Base-by-base conservation (phyloP, 1,284 basidiomycete species). In the Microbotryomycetes sp. region DNA sequence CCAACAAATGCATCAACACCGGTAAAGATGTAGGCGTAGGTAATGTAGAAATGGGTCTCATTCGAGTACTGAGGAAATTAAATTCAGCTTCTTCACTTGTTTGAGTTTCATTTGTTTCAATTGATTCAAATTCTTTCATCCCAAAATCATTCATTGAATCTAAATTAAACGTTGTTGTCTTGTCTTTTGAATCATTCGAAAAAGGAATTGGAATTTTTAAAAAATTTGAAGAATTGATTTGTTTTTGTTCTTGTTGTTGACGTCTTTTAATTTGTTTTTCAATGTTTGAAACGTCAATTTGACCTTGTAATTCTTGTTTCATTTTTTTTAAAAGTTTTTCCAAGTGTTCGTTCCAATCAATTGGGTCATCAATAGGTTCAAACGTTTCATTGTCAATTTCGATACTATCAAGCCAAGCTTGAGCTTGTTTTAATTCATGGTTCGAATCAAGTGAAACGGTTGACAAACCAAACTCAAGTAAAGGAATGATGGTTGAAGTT, bases 271-370 rank as follows among this genome's bases (percentile, higher is more conserved):
- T 29, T 6, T 19, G 26, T 19, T 29, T 3, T 16, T 15, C 45
- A 23, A 64, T 23, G n/a, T 50, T 16, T 3, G 46, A 46, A 4
- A 58, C 54, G 5, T 62, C 52, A 25, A 31, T 15, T 42, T 65
- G 60, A 3, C 65, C 64, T 4, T 28, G 32, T 1, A 68, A 28
- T 45, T 66, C 66, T 30, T 68, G 61, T 23, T 31, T 23, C 54
- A 64, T 49, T 29, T 64, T 42, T 19, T 54, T 55, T 16, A 60
- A 7, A 15, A 54, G 23, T 1, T 32, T n/a, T 0, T 54, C 36
- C 4, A 66, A 26, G 4, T 3, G 7, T 31, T 4, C 23, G 6
- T 29, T 23, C 12, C 3, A 2, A 26, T 51, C 26, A 4, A 29
- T 26, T 42, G 36, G 46, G 36, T 54, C 29, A n/a, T 29, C 46